Conservation (phyloP, 2,329 filamentous ascomycete genomes). For the Hirsutella minnesotensis region DNA sequence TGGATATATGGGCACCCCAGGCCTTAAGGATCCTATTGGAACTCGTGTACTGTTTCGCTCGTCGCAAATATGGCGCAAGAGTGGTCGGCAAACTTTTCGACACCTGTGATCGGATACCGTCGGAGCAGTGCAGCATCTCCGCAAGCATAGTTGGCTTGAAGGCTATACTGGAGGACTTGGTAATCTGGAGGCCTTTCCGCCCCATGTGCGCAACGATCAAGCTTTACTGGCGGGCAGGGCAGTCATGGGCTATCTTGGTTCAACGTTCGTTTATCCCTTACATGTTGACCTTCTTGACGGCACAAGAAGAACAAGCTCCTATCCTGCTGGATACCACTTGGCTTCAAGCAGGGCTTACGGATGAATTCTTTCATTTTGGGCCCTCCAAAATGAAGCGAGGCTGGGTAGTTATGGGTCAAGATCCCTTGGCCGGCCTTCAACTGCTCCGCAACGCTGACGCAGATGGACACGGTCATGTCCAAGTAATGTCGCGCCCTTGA, state of each 20-base stretch:
- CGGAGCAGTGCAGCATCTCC: conserved; percentile 18
- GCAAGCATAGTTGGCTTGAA: not conserved
- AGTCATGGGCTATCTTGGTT: conserved; percentile 8
- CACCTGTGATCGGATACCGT: conserved; percentile 16
- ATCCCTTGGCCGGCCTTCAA: conserved; percentile 12
- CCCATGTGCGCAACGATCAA: conserved; percentile 11
- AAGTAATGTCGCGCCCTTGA: no score
- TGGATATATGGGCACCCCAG: conserved; percentile 25
- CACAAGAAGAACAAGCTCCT: conserved; percentile 21
- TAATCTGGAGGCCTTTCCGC: conserved; percentile 27
- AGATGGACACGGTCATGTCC: conserved; percentile 12
- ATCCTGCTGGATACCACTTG: conserved; percentile 17
- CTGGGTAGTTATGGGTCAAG: conserved; percentile 13
- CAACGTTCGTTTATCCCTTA: conserved; percentile 3
- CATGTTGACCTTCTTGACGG: conserved; percentile 15
- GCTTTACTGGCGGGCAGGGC: conserved; percentile 11
- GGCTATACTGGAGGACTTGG: conserved; percentile 13
- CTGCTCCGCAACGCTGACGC: conserved; percentile 11
- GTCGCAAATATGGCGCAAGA: conserved; percentile 1
- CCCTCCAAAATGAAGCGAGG: conserved; percentile 12
- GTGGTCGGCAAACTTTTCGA: conserved; percentile 20
- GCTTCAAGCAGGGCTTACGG: conserved; percentile 14
- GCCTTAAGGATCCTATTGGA: conserved; percentile 17
- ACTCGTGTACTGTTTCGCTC: conserved; percentile 21
- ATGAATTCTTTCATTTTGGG: conserved; percentile 18